Evolutionary conservation across 768 basidiomycete species (phyloP).

Genomic region (Tulasnella sp.): DNA sequence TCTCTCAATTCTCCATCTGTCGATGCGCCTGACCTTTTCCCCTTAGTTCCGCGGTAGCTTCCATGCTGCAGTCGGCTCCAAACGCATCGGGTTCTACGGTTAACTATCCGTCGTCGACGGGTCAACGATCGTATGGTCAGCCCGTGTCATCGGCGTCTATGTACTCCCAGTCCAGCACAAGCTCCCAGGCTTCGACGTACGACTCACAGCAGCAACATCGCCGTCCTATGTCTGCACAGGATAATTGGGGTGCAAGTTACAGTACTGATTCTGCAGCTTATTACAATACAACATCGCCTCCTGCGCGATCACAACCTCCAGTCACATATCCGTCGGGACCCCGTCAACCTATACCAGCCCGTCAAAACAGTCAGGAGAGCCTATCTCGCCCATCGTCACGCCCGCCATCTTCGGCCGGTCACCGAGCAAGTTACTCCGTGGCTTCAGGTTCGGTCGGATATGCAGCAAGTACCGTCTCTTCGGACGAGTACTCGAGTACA

Average conservation of each 20-base stretch:
- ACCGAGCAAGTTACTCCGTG: background rate
- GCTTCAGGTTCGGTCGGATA: background rate
- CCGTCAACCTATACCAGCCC: background rate
- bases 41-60: constrained; percentile 6
- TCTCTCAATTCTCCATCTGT: background rate
- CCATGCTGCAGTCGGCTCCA: background rate
- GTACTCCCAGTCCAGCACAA: background rate
- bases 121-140: background rate
- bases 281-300: too few relatives aligned
- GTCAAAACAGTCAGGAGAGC: background rate
- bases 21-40: background rate
- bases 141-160: background rate
- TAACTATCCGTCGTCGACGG: background rate
- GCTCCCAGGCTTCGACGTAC: background rate
- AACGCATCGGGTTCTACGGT: background rate
- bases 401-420: background rate
- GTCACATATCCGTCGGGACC: too few relatives aligned
- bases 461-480: background rate
- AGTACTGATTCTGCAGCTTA: too few relatives aligned
- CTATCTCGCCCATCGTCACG: background rate
- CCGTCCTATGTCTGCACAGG: too few relatives aligned
- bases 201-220: background rate
- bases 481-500: background rate
- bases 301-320: too few relatives aligned
- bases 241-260: too few relatives aligned